phyloP scores from a whole-genome alignment of 805 yeast genomes.

The Spathaspora arborariae region DNA sequence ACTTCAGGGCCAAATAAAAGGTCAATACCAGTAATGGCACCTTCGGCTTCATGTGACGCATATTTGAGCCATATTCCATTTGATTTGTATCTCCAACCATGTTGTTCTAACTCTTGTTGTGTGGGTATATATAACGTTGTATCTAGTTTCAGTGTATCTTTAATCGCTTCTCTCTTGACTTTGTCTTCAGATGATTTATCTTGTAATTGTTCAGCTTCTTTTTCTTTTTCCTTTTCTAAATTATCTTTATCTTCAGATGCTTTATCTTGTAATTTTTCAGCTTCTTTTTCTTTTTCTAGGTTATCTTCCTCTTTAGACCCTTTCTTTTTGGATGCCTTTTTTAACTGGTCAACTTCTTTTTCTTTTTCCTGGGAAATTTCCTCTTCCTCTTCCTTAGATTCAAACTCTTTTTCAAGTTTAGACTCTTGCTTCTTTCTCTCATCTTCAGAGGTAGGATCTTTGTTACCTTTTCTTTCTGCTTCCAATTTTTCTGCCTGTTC shows the following conservation, averaged over 20 bases:
- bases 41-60: conserved; percentile 34
- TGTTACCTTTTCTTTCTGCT: conserved; percentile 2
- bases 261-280: not conserved
- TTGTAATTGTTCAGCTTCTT: not conserved
- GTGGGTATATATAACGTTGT: conserved; percentile 27
- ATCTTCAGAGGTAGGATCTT: conserved; percentile 3
- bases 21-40: conserved; percentile 56
- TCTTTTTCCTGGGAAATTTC: conserved; percentile 3
- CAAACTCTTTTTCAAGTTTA: conserved; percentile 3
- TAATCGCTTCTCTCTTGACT: conserved; percentile 3
- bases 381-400: conserved; percentile 6
- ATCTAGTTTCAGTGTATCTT: conserved; percentile 3
- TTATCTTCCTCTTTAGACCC: conserved; percentile 4
- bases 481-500: conserved; percentile 6
- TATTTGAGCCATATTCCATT: conserved; percentile 60
- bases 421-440: conserved; percentile 4
- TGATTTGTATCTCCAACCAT: conserved; percentile 46
- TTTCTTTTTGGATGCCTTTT: conserved; percentile 2
- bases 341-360: conserved; percentile 1
- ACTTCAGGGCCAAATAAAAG: conserved; percentile 71
- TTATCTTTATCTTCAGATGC: not conserved
- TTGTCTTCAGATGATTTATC: not conserved
- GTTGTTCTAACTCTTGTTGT: conserved; percentile 27
- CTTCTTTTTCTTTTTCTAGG: conserved; percentile 1
- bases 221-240: not conserved